These are phyloP conservation scores for Cladorrhinum sp. DNA, from an alignment of 2,329 filamentous ascomycete species.

Conservation along the genomic window DNA sequence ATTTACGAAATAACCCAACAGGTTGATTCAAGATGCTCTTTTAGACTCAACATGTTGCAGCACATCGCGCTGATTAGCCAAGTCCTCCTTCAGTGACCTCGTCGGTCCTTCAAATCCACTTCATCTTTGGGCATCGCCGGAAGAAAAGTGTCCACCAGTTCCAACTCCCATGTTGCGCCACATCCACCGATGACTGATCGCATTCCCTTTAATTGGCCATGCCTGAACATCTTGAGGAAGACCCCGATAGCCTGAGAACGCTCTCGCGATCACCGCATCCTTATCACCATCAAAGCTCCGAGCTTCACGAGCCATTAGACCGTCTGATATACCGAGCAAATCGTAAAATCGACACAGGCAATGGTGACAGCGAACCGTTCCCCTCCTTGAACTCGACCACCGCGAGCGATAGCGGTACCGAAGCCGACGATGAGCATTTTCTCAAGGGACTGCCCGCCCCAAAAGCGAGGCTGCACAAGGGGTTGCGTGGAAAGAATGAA, in stretches of 20 bases:
- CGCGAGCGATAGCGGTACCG: conserved; percentile 85
- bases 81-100: neutral
- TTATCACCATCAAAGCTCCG: conserved; percentile 58
- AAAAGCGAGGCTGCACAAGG: conserved; percentile 70
- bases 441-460: conserved; percentile 82
- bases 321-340: conserved; percentile 29
- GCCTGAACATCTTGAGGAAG: conserved; percentile 42
- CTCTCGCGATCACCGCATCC: conserved; percentile 65
- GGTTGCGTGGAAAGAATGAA: conserved; percentile 62
- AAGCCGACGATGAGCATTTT: conserved; percentile 91
- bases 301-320: conserved; percentile 53
- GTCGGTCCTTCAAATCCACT: neutral
- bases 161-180: conserved; percentile 16
- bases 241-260: conserved; percentile 40
- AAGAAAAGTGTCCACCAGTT: neutral
- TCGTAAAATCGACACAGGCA: conserved; percentile 23
- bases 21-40: neutral
- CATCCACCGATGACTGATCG: neutral
- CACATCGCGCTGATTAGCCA: neutral
- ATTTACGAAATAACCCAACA: too few species aligned
- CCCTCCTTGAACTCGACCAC: conserved; percentile 51
- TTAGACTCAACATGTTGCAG: neutral
- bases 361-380: conserved; percentile 25
- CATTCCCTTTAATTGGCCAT: conserved; percentile 34
- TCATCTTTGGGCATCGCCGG: too few species aligned